Evolutionary conservation across 2,329 filamentous ascomycete genomes (phyloP), one percentile per base, ranked within the genome.

Genomic region (Parasarocladium wereldwijsianum): DNA sequence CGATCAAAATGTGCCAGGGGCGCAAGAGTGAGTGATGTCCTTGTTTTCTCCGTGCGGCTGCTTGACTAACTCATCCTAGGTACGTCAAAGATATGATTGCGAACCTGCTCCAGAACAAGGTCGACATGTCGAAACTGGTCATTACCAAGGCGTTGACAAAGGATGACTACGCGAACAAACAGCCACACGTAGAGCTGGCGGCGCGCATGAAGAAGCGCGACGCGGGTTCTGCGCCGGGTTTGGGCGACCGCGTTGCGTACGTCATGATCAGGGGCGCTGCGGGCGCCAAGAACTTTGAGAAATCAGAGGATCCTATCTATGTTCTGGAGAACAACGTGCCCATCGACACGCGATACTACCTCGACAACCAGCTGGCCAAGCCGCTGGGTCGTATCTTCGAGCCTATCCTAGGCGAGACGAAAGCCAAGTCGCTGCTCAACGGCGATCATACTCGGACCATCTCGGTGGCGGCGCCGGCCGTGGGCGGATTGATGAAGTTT

Each of bases 41-140:
- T n/a, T n/a, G n/a, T n/a, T n/a, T n/a, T n/a, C n/a, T n/a, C n/a
- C n/a, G n/a, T n/a, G n/a, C 31, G 34, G 15, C 38, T 50, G 42
- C 60, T n/a, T 65, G 47, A 66, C 47, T 29, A 29, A 29, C 32
- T 40, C 30, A 19, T 11, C 8, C 8, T 44, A 93, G 85, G 39
- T 96, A 93, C 45, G 90, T 98, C 55, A 96, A 94, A 55, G 74
- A 90, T 38, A 93, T 80, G 25, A 98, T 98, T 47, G 81, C 90
- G 7, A 85, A 94, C 49, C 67, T 98, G 12, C 62, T 98, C 22
- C 90, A 96, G 49, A 98, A 98, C 62, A 94, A 93, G 54, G 66
- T 98, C 43, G 90, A 98, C 57, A 93, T 98, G 82, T 94, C 87
- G 21, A 96, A 98, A 54, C 76, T 98, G 12, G 92, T 98, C 51